Evolutionary conservation across 1,284 basidiomycete genomes (phyloP), one percentile per base, ranked within the genome.

Genomic region (Coriolopsis trogii): DNA sequence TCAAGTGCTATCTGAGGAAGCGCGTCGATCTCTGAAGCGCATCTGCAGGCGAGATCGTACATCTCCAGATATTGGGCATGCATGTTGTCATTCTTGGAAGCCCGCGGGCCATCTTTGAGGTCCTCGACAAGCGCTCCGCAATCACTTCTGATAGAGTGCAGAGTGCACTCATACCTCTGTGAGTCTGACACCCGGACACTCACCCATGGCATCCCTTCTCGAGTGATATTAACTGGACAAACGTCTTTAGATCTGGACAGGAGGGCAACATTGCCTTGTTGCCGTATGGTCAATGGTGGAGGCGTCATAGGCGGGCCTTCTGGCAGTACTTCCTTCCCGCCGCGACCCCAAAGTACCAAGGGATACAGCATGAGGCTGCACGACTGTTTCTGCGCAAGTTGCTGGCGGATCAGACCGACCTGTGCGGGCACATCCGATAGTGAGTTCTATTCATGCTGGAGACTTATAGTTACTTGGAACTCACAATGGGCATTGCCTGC

Each of bases 11-110:
- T n/a, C n/a, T n/a, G n/a, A n/a, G n/a, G n/a, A n/a, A n/a, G n/a
- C n/a, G n/a, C n/a, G n/a, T n/a, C n/a, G n/a, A 24, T 46, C 20
- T 33, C 25, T n/a, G 10, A 12, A 4, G 8, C 8, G 31, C 24
- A n/a, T 16, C n/a, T 10, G 10, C 34, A 53, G 57, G 57, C 1
- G 62, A 67, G 26, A 49, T 68, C 12, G 43, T 63, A n/a, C 62
- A 65, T 30, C 25, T 67, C 9, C 38, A 39, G 9, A 47, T 64
- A 6, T 49, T 66, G 5, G 65, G 65, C 1, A 37, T 60, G 18
- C 50, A 56, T 9, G 49, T 63, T n/a, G 36, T 69, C 5, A 46
- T 69, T 6, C 30, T 62, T 13, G 52, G 47, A 7, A 47, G 48
- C 12, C 25, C 47, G 6, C 36, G 48, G 4, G 33, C 41, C 4